Evolutionary conservation across 345 rosid genomes (phyloP).

Genomic region (Brassica nigra): DNA sequence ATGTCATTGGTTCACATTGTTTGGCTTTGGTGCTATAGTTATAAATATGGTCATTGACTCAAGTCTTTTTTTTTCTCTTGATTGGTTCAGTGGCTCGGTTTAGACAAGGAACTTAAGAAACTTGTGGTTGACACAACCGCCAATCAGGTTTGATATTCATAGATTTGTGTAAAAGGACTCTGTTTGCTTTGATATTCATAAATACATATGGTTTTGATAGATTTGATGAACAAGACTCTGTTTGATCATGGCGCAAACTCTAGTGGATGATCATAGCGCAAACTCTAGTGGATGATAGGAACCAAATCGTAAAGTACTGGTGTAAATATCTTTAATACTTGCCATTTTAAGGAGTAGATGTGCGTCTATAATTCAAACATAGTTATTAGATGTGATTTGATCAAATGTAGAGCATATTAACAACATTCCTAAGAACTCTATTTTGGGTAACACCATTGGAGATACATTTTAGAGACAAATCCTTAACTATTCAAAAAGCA

Average conservation of each 20-base stretch:
- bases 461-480: too few species aligned
- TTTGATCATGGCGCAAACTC: background rate
- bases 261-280: too few species aligned
- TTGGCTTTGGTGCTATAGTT: background rate
- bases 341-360: too few species aligned
- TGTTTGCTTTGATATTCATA: background rate
- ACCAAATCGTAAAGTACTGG: too few species aligned
- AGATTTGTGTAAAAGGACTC: background rate
- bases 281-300: too few species aligned
- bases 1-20: background rate
- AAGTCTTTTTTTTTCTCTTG: background rate
- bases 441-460: too few species aligned
- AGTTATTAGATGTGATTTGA: too few species aligned
- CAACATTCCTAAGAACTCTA: too few species aligned
- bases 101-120: constrained; percentile 78
- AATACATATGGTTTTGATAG: background rate
- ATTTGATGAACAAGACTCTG: background rate
- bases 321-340: too few species aligned
- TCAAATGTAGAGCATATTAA: too few species aligned
- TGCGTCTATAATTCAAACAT: too few species aligned
- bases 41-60: constrained; percentile 4
- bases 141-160: constrained; percentile 64
- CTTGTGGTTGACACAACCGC: constrained; percentile 87
- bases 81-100: constrained; percentile 76
- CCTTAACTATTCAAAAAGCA: too few species aligned